Evolutionary conservation across 371 early-diverging fungal genomes (phyloP), one percentile per base, ranked within the genome.

Genomic region (Apophysomyces sp.): DNA sequence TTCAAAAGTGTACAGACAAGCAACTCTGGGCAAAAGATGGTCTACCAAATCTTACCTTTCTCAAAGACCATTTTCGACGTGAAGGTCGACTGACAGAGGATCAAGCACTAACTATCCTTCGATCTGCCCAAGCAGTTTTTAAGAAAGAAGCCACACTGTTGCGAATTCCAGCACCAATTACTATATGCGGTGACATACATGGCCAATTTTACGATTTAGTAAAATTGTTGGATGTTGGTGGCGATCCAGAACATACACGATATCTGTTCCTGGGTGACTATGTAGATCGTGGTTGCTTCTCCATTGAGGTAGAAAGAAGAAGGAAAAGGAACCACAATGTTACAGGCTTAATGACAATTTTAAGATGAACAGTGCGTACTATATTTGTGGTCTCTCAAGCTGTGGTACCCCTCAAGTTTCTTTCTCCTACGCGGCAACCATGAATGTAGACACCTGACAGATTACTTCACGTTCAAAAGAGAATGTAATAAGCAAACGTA

Each of bases 131-230:
- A 31, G 26, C 24, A 52, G 16, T 94, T 9, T 72, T 97, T 57
- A 85, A 73, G 52, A 80, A 78, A 37, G 98, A 97, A 69, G 84
- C 88, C 9, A 97, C 87, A 52, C 61, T 97, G 60, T 72, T 97
- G 52, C 90, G 92, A 49, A 84, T 96, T 31, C 89, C 86, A 62
- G 93, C 96, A 16, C 97, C 97, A 2, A 85, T 97, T 40, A 97
- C 96, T 18, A 40, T 97, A 15, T 96, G 97, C 66, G 99, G 99
- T 21, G 99, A 99, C 76, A 91, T 99, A 51, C 99, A 99, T 71
- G 99, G 99, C 5, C 99, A 99, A 73, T 98, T 89, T 74, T 96
- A 88, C 68, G 99, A 99, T 78, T 80, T 99, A 61, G 89, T 98
- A 87, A 98, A 95, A 70, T 85, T 99, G 24, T 94, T 99, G 65